A percentile compares a stretch with the other conserved stretches of the same genome.
phyloP scores from a whole-genome alignment of 345 rosid species.

The Eucalyptus shirleyi region DNA sequence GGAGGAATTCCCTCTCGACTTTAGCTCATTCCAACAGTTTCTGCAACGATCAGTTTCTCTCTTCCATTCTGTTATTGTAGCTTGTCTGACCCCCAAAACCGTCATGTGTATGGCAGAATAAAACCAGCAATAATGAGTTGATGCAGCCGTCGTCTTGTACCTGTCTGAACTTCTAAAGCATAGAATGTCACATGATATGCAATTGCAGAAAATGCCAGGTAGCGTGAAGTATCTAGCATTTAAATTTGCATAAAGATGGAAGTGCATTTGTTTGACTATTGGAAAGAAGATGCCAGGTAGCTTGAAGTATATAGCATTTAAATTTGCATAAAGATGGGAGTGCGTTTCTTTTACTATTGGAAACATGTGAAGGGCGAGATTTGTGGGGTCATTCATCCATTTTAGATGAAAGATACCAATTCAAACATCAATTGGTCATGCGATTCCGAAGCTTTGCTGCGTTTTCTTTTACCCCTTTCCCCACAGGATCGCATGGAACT shows the following conservation, averaged over 20 bases:
- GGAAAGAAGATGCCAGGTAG: neutral
- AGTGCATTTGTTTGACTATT: neutral
- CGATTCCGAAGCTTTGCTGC: neutral
- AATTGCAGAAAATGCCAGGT: neutral
- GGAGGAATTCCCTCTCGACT: slow-evolving; percentile 80
- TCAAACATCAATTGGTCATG: neutral
- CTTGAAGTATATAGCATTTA: neutral
- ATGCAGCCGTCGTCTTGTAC: neutral
- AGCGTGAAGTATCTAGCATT: neutral
- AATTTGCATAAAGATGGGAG: neutral
- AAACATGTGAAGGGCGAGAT: neutral
- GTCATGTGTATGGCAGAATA: neutral
- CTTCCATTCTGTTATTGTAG: neutral
- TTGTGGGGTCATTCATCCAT: neutral
- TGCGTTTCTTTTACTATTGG: neutral
- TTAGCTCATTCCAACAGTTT: slow-evolving; percentile 1
- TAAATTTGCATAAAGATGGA: neutral
- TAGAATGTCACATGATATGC: neutral
- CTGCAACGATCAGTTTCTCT: neutral
- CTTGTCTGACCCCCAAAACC: neutral
- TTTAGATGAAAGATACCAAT: neutral
- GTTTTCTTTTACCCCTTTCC: neutral
- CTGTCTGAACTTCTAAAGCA: neutral
- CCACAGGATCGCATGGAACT: neutral
- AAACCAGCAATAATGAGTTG: neutral